A percentile compares a stretch with the other conserved stretches of the same genome.
Evolutionary conservation across 306 rosid genomes (phyloP).

Genomic region (Crataegus laevigata): DNA sequence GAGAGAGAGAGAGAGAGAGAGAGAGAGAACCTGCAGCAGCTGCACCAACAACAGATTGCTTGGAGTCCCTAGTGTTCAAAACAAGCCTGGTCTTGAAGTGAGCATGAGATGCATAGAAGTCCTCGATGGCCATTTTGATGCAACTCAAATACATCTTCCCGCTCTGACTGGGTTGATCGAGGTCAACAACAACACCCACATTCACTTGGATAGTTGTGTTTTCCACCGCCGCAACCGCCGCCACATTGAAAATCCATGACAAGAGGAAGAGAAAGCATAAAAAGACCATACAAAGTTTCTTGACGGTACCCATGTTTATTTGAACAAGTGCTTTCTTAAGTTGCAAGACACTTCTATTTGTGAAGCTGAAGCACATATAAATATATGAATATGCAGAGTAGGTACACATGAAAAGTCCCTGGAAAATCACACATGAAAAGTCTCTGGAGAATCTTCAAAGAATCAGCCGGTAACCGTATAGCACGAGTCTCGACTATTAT

Average conservation of each 20-base stretch:
- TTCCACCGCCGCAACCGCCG: neutral
- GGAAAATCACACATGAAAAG: no score
- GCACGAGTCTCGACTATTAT: no score
- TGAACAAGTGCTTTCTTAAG: neutral
- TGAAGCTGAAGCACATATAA: no score
- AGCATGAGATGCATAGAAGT: slow-evolving; percentile 20
- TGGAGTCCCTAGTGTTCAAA: neutral
- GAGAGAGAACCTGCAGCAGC: slow-evolving; percentile 3
- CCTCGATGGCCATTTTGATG: slow-evolving; percentile 25
- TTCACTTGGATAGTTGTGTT: slow-evolving; percentile 12
- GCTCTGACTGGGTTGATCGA: neutral
- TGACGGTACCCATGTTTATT: no score
- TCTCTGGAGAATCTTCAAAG: no score
- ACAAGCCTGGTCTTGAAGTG: slow-evolving; percentile 26
- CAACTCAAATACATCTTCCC: slow-evolving; percentile 15
- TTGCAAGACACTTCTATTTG: no score
- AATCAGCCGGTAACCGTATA: no score
- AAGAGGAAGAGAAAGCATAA: neutral
- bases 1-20: neutral
- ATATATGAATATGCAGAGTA: no score
- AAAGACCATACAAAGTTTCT: neutral
- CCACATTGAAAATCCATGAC: neutral
- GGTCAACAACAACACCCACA: slow-evolving; percentile 34
- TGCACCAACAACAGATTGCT: neutral
- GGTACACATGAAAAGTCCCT: no score